Evolutionary conservation across 2,329 filamentous ascomycete genomes (phyloP).

Genomic region (Botrytis fabae): DNA sequence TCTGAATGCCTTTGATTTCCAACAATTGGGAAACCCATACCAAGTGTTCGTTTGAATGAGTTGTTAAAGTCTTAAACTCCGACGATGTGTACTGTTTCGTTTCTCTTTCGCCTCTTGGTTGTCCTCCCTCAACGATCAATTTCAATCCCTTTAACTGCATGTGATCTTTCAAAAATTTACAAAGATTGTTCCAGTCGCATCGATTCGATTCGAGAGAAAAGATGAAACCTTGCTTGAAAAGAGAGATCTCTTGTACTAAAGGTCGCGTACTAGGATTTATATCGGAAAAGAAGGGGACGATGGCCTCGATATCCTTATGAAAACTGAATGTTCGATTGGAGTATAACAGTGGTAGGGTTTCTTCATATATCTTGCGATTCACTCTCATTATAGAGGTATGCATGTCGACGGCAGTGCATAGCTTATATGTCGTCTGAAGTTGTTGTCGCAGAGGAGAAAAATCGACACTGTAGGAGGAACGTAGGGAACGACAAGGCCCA

Average conservation of each 20-base stretch:
- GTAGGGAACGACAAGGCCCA: conserved; percentile 28
- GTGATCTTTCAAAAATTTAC: conserved; percentile 47
- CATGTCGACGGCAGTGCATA: conserved; percentile 46
- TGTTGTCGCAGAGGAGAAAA: conserved; percentile 44
- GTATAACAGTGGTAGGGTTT: conserved; percentile 59
- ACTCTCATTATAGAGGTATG: conserved; percentile 50
- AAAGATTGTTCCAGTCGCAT: conserved; percentile 56
- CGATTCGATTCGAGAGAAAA: conserved; percentile 56
- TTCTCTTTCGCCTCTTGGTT: conserved; percentile 50
- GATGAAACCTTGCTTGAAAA: conserved; percentile 57
- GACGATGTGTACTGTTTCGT: conserved; percentile 48
- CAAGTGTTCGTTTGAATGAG: conserved; percentile 49
- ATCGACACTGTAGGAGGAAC: conserved; percentile 47
- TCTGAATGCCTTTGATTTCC: conserved; percentile 49
- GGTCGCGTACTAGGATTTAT: conserved; percentile 51
- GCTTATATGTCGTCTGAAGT: conserved; percentile 56
- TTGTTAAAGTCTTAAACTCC: conserved; percentile 50
- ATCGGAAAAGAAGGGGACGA: conserved; percentile 59
- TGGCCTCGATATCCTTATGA: conserved; percentile 58
- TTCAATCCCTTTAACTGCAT: conserved; percentile 47
- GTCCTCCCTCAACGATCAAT: conserved; percentile 57
- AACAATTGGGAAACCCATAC: conserved; percentile 60
- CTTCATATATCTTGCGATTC: conserved; percentile 52
- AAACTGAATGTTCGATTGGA: conserved; percentile 59
- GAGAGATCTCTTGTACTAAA: conserved; percentile 50